These are phyloP conservation scores for Oryza punctata DNA, from an alignment of 176 grass and related monocot species.

Conservation along the genomic window DNA sequence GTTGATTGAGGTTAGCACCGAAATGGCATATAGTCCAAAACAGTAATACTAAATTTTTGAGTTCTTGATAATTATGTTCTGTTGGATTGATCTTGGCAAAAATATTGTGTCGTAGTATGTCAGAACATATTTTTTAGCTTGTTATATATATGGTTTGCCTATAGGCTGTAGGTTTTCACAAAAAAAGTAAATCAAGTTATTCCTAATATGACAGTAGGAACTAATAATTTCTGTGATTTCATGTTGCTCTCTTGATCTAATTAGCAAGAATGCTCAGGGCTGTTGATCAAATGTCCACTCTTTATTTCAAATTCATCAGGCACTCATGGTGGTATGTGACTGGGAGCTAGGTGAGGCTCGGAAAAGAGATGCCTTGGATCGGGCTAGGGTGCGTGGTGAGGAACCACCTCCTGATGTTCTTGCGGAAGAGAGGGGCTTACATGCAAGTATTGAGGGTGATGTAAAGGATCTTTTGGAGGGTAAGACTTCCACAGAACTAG, in stretches of 20 bases:
- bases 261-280: conserved; percentile 24
- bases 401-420: conserved; percentile 85
- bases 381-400: conserved; percentile 96
- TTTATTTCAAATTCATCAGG: conserved; percentile 54
- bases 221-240: conserved; percentile 11
- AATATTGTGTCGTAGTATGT: conserved; percentile 1
- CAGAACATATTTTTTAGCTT: conserved; percentile 26
- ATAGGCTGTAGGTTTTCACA: conserved; percentile 10
- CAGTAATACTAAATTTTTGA: background rate
- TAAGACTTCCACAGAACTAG: conserved; percentile 68
- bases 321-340: conserved; percentile 86
- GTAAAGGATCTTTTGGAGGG: conserved; percentile 91
- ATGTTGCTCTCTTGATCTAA: background rate
- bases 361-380: conserved; percentile 90
- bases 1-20: conserved; percentile 27
- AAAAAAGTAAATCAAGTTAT: conserved; percentile 21
- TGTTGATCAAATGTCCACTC: background rate
- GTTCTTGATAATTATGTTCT: conserved; percentile 11
- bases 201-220: background rate
- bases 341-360: conserved; percentile 86
- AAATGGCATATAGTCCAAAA: conserved; percentile 18
- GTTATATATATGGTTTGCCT: background rate
- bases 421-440: conserved; percentile 90
- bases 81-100: conserved; percentile 8
- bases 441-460: conserved; percentile 89